A percentile compares a stretch with the other conserved stretches of the same genome.
Conservation (phyloP, 306 rosid species). For the Trifolium pratense region DNA sequence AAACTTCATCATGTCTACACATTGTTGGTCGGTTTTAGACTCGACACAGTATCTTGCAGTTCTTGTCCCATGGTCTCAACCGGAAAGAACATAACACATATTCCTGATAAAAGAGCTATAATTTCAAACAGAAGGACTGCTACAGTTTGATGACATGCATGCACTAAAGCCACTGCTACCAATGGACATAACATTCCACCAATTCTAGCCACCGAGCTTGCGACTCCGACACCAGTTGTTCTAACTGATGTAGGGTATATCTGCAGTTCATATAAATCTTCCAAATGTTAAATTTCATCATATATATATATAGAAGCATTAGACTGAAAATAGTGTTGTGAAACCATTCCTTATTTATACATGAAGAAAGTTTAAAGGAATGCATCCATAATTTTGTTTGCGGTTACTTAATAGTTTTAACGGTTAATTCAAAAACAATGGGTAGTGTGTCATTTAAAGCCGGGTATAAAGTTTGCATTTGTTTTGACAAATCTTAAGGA, state of each 20-base stretch:
- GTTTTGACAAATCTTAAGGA: conserved; percentile 6
- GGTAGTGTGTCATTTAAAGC: conserved; percentile 5
- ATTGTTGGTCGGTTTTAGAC: conserved; percentile 20
- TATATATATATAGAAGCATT: background rate
- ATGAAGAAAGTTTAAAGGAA: background rate
- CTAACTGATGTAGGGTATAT: conserved; percentile 89
- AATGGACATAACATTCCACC: conserved; percentile 94
- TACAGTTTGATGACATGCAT: conserved; percentile 82
- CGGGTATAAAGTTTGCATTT: conserved; percentile 12
- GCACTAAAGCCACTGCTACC: conserved; percentile 86
- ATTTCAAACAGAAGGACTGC: conserved; percentile 79
- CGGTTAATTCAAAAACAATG: background rate
- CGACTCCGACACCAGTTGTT: conserved; percentile 93
- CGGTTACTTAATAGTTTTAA: background rate
- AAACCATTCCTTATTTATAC: conserved; percentile 6
- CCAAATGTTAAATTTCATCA: conserved; percentile 35
- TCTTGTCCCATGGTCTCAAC: conserved; percentile 88
- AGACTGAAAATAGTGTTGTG: background rate
- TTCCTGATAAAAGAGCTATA: conserved; percentile 74
- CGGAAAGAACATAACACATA: conserved; percentile 77
- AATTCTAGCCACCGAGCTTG: conserved; percentile 85
- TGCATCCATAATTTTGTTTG: background rate
- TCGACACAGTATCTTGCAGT: conserved; percentile 61
- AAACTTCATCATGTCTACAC: conserved; percentile 22
- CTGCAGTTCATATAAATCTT: conserved; percentile 56